phyloP scores from a whole-genome alignment of 257 asterid species.

The Rehmannia glutinosa region DNA sequence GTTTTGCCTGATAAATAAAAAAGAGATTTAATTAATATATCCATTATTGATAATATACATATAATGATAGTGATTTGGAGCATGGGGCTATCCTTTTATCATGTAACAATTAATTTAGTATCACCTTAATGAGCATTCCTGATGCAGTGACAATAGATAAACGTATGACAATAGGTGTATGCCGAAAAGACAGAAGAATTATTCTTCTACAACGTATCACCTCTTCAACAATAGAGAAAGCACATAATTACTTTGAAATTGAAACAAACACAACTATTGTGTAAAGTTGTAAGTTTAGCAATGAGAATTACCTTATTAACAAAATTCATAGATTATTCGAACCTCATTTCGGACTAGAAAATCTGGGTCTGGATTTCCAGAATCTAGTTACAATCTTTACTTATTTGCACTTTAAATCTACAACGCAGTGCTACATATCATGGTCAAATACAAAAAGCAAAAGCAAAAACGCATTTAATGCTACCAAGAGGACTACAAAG shows the following conservation, averaged over 20 bases:
- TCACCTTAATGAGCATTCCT: not conserved
- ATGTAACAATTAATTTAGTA: not conserved
- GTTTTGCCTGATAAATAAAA: not conserved
- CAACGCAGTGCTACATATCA: not conserved
- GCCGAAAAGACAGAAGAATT: no score
- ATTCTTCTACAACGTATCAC: no score
- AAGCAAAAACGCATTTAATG: conserved; percentile 2
- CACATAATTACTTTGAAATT: not conserved
- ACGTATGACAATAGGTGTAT: no score
- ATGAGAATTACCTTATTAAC: conserved; percentile 1
- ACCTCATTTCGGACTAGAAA: not conserved
- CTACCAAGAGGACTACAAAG: not conserved
- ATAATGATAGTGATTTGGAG: not conserved
- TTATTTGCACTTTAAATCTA: not conserved
- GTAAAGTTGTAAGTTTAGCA: not conserved
- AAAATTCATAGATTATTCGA: not conserved
- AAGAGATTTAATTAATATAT: not conserved
- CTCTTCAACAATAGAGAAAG: not conserved
- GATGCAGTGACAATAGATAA: not conserved
- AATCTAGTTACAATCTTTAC: not conserved
- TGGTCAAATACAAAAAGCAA: not conserved
- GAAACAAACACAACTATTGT: not conserved
- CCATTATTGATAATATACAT: not conserved
- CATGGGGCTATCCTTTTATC: not conserved
- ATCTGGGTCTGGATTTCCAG: no score